Base-by-base conservation (phyloP, 2,329 filamentous ascomycete species). In the Cercospora janseana region DNA sequence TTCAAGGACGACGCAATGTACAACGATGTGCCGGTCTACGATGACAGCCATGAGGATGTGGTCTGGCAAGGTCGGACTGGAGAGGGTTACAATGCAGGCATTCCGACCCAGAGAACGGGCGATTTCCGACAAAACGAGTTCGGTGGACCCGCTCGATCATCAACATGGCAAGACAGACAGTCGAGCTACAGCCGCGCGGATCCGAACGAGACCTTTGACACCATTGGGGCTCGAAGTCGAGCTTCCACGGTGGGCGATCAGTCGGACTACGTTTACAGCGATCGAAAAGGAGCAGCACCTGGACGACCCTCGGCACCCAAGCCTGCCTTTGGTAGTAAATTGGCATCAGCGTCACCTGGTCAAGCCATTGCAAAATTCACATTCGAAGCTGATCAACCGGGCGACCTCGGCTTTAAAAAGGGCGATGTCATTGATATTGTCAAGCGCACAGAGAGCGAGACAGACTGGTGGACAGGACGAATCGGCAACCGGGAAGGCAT, bases 381-480 rank as follows among this genome's bases (percentile, higher is more conserved):
- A 2, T 98, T 98, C 66, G 92, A 97, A 56, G 85, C 90, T 0
- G 92, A 95, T 63, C 91, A 96, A 69, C 83, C 89, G 0, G 92
- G 92, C 4, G 92, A 98, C 68, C 69, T 97, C 49, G 88, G 86
- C 0, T 98, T 98, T 73, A 95, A 95, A 75, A 98, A 98, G 77
- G 93, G 93, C 15, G 93, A 98, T 23, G 71, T 97, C 49, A 96
- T 98, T 59, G 96, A 90, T 1, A 90, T 98, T 51, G 69, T 95
- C 50, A 96, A 98, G 76, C 87, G 87, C 70, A 97, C 92, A 4
- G 88, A 97, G 4, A 96, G 87, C 61, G 87, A 88, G 51, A 91
- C 90, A 50, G 92, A 97, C 69, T 97, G 92, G 92, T 97, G 92
- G 93, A 97, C 92, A 13, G 93, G 93, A 20, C 85, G 86, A 71